phyloP scores from a whole-genome alignment of 345 rosid species.

The Eucalyptus curtisii region DNA sequence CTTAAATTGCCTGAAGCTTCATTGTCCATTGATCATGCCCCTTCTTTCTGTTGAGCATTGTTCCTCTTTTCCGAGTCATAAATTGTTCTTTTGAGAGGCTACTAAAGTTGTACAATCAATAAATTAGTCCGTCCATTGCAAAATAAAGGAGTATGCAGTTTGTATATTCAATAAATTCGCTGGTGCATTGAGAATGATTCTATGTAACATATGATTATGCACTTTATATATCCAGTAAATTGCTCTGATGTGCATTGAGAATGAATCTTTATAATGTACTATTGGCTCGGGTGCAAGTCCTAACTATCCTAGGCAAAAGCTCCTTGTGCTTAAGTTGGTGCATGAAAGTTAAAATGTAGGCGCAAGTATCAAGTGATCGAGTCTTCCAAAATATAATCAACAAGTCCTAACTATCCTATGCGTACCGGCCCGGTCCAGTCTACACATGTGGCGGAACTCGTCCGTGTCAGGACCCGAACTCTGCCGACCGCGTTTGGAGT shows the following conservation, averaged over 20 bases:
- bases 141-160: not conserved
- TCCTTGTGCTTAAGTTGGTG: not conserved
- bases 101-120: not conserved
- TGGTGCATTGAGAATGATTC: not conserved
- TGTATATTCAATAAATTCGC: not conserved
- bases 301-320: not conserved
- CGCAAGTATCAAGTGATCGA: not conserved
- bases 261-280: not conserved
- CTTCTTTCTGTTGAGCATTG: not conserved
- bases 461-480: not conserved
- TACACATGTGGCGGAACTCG: not conserved
- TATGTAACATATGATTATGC: not conserved
- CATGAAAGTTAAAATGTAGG: not conserved
- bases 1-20: not conserved
- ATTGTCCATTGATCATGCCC: not conserved
- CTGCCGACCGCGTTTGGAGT: not conserved
- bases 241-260: not conserved
- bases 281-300: not conserved
- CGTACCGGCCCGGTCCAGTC: not conserved
- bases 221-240: not conserved
- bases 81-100: not conserved
- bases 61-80: not conserved
- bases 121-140: not conserved
- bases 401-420: not conserved
- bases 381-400: not conserved